These are phyloP conservation scores for Chamaenerion angustifolium DNA, from an alignment of 345 rosid species.

Conservation along the genomic window DNA sequence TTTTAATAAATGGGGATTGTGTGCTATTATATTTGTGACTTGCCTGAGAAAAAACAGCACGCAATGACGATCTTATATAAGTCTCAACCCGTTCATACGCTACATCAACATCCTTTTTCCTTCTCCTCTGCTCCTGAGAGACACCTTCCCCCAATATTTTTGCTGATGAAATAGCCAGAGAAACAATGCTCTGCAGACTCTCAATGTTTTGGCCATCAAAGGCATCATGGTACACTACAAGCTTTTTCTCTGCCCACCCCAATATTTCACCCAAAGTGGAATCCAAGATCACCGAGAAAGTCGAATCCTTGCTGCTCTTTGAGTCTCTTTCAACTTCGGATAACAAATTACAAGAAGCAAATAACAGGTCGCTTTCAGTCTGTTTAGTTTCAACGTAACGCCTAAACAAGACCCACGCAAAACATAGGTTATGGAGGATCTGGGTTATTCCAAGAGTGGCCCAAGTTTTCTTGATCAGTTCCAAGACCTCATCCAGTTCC, in stretches of 20 bases:
- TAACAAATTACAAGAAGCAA: conserved; percentile 61
- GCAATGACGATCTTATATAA: conserved; percentile 67
- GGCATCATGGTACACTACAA: conserved; percentile 67
- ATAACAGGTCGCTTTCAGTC: conserved; percentile 62
- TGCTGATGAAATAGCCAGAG: conserved; percentile 52
- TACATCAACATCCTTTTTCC: conserved; percentile 39
- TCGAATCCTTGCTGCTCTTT: conserved; percentile 40
- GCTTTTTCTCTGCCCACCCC: conserved; percentile 80
- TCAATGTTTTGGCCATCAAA: conserved; percentile 57
- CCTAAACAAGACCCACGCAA: conserved; percentile 75
- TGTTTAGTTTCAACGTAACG: conserved; percentile 66
- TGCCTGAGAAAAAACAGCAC: conserved; percentile 71
- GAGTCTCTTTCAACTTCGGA: conserved; percentile 62
- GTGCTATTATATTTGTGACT: conserved; percentile 5
- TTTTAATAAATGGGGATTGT: no score
- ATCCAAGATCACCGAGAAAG: conserved; percentile 36
- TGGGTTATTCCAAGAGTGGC: conserved; percentile 63
- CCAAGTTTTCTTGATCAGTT: conserved; percentile 91
- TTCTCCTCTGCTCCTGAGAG: conserved; percentile 51
- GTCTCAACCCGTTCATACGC: conserved; percentile 54
- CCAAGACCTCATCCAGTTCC: conserved; percentile 82
- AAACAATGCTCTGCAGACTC: conserved; percentile 55
- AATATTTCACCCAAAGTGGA: conserved; percentile 45
- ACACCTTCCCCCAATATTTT: conserved; percentile 51
- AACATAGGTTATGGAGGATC: conserved; percentile 67